Conservation (phyloP, 2,329 filamentous ascomycete species). For the Penicillium sp. region DNA sequence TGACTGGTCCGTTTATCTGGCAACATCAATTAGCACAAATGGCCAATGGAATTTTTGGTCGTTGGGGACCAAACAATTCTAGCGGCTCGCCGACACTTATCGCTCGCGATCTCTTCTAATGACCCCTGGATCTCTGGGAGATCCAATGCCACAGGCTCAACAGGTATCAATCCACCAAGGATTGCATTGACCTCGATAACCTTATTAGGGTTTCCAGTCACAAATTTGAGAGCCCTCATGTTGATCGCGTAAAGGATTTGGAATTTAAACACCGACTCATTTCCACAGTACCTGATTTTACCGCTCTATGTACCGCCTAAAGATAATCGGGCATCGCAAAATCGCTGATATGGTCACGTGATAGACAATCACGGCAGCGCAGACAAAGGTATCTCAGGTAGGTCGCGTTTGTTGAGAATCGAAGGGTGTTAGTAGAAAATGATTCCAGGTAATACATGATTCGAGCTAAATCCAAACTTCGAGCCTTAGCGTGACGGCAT, state of each 20-base stretch:
- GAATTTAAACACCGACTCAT: background rate
- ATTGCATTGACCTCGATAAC: conserved; percentile 80
- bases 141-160: conserved; percentile 70
- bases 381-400: background rate
- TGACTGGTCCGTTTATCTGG: conserved; percentile 73
- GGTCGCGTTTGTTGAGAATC: background rate
- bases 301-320: background rate
- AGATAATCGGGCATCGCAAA: background rate
- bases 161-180: conserved; percentile 65
- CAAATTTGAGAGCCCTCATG: conserved; percentile 55
- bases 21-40: background rate
- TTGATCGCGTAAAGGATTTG: background rate
- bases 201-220: conserved; percentile 89
- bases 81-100: conserved; percentile 78
- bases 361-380: background rate
- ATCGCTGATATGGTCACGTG: background rate
- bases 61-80: conserved; percentile 27
- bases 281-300: background rate
- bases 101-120: conserved; percentile 77
- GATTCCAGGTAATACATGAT: no score
- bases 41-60: background rate
- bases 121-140: conserved; percentile 81
- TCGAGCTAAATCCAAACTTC: no score
- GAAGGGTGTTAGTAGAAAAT: no score
- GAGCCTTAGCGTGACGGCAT: no score